These are phyloP conservation scores for Fomitopsis palustris DNA, from an alignment of 1,284 basidiomycete species.

Conservation along the genomic window DNA sequence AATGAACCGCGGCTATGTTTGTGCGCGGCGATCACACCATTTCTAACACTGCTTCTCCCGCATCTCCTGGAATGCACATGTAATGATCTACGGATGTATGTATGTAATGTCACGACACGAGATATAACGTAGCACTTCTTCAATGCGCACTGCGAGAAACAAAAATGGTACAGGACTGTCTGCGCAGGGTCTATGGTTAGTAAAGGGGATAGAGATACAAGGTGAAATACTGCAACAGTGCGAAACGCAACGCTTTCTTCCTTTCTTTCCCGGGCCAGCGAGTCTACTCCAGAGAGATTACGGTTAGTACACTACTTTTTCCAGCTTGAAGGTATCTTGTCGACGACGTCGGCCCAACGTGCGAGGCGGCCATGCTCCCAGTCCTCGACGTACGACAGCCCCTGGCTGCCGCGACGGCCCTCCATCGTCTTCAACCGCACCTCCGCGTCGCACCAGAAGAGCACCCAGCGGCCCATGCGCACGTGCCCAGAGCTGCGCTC, in stretches of 20 bases:
- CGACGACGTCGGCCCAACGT: slow-evolving; percentile 73
- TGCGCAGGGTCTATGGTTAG: background rate
- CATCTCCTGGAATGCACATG: background rate
- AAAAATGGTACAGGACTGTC: background rate
- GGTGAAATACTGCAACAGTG: background rate
- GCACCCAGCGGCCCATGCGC: slow-evolving; percentile 79
- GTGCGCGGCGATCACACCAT: background rate
- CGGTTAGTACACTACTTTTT: slow-evolving; percentile 26
- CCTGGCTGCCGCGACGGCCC: slow-evolving; percentile 54
- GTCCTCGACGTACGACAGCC: slow-evolving; percentile 73
- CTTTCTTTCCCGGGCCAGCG: background rate
- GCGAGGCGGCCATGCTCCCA: slow-evolving; percentile 80
- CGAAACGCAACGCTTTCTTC: background rate
- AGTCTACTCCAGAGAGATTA: background rate
- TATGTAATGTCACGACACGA: background rate
- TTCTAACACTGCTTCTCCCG: background rate
- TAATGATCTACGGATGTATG: background rate
- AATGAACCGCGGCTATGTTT: background rate
- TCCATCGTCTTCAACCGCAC: slow-evolving; percentile 69
- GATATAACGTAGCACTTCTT: background rate
- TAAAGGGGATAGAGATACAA: background rate
- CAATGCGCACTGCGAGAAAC: background rate
- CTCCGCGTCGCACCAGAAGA: slow-evolving; percentile 99
- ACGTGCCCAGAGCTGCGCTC: slow-evolving; percentile 93
- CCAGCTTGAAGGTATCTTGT: slow-evolving; percentile 84